These are phyloP conservation scores for Mucor sp. DNA, from an alignment of 371 early-diverging fungal genomes.

Conservation along the genomic window DNA sequence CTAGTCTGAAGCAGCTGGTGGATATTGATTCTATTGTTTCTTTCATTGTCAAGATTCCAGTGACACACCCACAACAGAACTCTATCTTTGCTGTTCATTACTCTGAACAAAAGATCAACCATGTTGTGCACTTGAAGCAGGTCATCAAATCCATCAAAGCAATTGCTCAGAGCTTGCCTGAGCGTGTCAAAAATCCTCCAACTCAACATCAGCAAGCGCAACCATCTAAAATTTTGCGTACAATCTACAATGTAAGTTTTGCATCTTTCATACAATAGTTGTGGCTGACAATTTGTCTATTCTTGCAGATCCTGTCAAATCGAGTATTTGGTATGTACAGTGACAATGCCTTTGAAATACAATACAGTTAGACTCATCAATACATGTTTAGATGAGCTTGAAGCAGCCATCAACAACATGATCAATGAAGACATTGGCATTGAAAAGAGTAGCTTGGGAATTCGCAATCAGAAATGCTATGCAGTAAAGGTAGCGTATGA, in stretches of 20 bases:
- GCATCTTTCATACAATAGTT: background rate
- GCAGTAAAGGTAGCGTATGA: constrained; percentile 64
- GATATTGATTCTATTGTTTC: constrained; percentile 38
- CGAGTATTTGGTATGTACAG: constrained; percentile 29
- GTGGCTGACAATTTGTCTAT: background rate
- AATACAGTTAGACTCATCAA: background rate
- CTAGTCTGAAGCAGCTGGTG: constrained; percentile 23
- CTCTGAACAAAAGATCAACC: constrained; percentile 74
- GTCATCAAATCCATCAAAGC: constrained; percentile 44
- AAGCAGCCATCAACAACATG: constrained; percentile 45
- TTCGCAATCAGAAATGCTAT: constrained; percentile 86
- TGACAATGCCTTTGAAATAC: background rate
- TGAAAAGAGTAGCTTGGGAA: constrained; percentile 72
- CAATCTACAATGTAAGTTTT: constrained; percentile 14
- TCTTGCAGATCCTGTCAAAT: constrained; percentile 29
- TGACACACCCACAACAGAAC: constrained; percentile 20
- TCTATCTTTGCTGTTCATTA: constrained; percentile 46
- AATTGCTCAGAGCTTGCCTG: constrained; percentile 37
- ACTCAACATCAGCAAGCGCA: background rate
- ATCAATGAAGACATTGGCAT: constrained; percentile 70
- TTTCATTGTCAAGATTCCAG: constrained; percentile 26
- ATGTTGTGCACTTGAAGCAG: constrained; percentile 71
- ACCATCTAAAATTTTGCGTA: background rate
- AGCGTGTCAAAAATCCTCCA: background rate
- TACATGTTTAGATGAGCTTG: constrained; percentile 33